Evolutionary conservation across 2,329 filamentous ascomycete genomes (phyloP).

Genomic region (Alternaria rosae): DNA sequence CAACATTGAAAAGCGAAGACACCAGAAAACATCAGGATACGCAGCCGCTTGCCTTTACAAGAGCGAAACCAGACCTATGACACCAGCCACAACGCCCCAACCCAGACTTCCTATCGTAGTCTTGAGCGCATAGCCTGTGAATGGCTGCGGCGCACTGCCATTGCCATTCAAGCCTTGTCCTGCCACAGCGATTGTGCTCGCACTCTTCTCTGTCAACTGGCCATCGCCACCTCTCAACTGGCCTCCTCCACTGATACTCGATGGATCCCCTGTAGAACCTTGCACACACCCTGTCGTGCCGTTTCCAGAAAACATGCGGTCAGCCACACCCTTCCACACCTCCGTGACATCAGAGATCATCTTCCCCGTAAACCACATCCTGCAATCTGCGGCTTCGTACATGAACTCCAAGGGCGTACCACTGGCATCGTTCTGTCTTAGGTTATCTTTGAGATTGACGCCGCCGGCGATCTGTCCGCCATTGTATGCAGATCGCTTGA

Average conservation of each 20-base stretch:
- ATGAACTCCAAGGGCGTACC: slow-evolving; percentile 52
- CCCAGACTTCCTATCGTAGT: background rate
- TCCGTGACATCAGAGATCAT: slow-evolving; percentile 47
- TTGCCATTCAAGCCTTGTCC: background rate
- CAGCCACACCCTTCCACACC: slow-evolving; percentile 50
- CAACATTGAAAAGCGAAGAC: background rate
- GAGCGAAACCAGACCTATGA: background rate
- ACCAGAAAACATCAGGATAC: background rate
- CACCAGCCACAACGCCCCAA: background rate
- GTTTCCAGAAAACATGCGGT: slow-evolving; percentile 45
- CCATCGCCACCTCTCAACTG: slow-evolving; percentile 40
- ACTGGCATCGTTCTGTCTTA: slow-evolving; percentile 45
- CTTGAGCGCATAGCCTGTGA: slow-evolving; percentile 4
- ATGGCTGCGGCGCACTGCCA: slow-evolving; percentile 1
- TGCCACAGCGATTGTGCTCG: slow-evolving; percentile 8
- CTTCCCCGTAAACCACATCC: slow-evolving; percentile 49
- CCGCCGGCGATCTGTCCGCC: slow-evolving; percentile 35
- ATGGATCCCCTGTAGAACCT: slow-evolving; percentile 40
- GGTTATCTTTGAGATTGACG: slow-evolving; percentile 50
- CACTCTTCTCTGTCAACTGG: slow-evolving; percentile 9
- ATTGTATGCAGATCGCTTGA: slow-evolving; percentile 40
- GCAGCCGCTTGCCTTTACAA: background rate
- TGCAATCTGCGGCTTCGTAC: slow-evolving; percentile 53
- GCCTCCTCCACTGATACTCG: slow-evolving; percentile 40
- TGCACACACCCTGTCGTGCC: slow-evolving; percentile 33